Evolutionary conservation across 192 early-diverging fungal species (phyloP).

Genomic region (Rhizoclosmatium globosum): DNA sequence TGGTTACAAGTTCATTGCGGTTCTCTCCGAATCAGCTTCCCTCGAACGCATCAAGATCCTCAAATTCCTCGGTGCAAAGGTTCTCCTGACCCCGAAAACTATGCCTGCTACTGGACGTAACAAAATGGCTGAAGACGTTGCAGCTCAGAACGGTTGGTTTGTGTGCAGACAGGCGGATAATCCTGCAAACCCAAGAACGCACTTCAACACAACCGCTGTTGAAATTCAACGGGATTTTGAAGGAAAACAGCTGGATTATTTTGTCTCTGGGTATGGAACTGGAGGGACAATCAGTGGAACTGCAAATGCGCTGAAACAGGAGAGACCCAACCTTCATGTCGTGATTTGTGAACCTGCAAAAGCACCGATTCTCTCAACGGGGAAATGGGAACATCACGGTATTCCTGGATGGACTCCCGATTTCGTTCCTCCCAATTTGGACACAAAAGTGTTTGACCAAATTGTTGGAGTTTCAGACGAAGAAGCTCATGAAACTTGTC

Average conservation of each 20-base stretch:
- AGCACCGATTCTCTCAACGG: slow-evolving; percentile 26
- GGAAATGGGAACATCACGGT: slow-evolving; percentile 27
- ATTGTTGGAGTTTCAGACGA: slow-evolving; percentile 27
- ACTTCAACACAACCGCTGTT: slow-evolving; percentile 47
- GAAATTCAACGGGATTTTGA: slow-evolving; percentile 51
- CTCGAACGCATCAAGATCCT: slow-evolving; percentile 42
- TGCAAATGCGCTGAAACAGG: slow-evolving; percentile 17
- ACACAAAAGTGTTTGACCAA: slow-evolving; percentile 28
- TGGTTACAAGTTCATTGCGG: slow-evolving; percentile 8
- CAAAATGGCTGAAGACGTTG: slow-evolving; percentile 43
- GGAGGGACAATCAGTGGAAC: slow-evolving; percentile 43
- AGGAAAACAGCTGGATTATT: slow-evolving; percentile 46
- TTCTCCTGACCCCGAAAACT: slow-evolving; percentile 49
- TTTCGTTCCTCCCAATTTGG: slow-evolving; percentile 38
- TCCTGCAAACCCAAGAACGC: slow-evolving; percentile 52
- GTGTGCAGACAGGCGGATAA: slow-evolving; percentile 49
- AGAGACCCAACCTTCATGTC: slow-evolving; percentile 37
- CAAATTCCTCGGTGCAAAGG: slow-evolving; percentile 50
- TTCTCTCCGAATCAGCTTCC: neutral
- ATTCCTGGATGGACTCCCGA: slow-evolving; percentile 49
- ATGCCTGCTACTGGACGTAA: slow-evolving; percentile 43
- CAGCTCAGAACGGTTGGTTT: slow-evolving; percentile 47
- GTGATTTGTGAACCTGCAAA: slow-evolving; percentile 43
- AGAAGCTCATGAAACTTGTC: slow-evolving; percentile 40
- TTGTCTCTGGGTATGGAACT: slow-evolving; percentile 54